Base-by-base conservation (phyloP, 768 basidiomycete genomes). In the Ramaria sp. region DNA sequence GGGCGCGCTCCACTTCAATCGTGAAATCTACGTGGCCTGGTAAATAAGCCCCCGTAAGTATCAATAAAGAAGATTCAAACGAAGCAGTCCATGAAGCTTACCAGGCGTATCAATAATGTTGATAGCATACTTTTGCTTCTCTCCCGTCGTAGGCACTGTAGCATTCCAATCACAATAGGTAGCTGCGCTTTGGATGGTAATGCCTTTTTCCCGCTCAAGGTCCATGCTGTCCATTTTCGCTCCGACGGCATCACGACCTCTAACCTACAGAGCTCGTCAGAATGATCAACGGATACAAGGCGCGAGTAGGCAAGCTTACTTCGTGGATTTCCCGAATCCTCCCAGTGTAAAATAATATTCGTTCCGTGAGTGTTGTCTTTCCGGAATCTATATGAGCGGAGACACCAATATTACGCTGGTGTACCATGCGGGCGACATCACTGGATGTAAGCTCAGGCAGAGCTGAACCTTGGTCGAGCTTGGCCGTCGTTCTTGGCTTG, bases 201-300 rank as follows among this genome's bases (percentile, higher is more conserved):
- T 99, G 39, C 96, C 96, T 73, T 99, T 98, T 71, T 98, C 96
- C 48, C 95, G 78, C 69, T 99, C 96, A 4, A 99, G 76, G 61
- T 99, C 96, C 96, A 99, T 99, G 63, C 87, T 91, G 70, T 99
- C 96, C 96, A 99, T 99, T 76, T 99, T 99, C 7, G 96, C 96
- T 53, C 96, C 96, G 19, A 98, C 93, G 30, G 86, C 84, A 69
- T 99, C 96, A 54, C 88, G 80, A 45, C 96, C 96, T 59, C 96
- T 79, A 59, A 95, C 91, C 88, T 91, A 64, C 19, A 59, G 10
- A 17, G 33, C 19, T 53, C 22, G 13, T 51, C 11, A 53, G 20
- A 37, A 37, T 37, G 3, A 10, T 48, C 24, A 15, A n/a, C 17
- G 13, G 41, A 38, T 48, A 2, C 17, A 38, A 51, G 22, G 43